phyloP scores from a whole-genome alignment of 2,329 filamentous ascomycete species.

The Aspergillus ochraceus region DNA sequence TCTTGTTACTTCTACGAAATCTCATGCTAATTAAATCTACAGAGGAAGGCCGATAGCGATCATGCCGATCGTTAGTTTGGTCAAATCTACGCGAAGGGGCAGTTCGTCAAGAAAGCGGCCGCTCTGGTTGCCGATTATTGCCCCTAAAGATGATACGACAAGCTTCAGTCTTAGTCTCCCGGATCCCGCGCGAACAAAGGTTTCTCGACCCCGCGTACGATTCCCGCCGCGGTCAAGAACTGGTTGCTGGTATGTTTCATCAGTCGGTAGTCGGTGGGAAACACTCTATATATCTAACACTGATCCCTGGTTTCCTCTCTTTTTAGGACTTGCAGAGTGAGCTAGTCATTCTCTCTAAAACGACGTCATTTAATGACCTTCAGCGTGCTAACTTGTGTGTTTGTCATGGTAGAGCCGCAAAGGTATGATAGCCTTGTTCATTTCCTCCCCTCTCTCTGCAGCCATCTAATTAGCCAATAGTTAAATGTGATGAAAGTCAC shows the following conservation, averaged over 20 bases:
- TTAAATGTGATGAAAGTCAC: constrained; percentile 59
- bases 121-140: constrained; percentile 44
- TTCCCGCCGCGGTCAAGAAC: constrained; percentile 55
- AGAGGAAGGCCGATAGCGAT: constrained; percentile 13
- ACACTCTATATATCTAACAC: not conserved
- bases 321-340: constrained; percentile 45
- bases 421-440: constrained; percentile 28
- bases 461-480: constrained; percentile 23
- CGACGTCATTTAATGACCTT: not conserved
- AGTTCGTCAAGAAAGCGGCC: constrained; percentile 39
- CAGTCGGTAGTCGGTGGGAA: not conserved
- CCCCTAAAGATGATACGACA: constrained; percentile 43
- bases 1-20: not conserved
- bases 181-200: constrained; percentile 32
- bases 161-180: constrained; percentile 7
- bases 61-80: constrained; percentile 36
- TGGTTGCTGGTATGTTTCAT: constrained; percentile 50
- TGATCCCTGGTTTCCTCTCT: constrained; percentile 12
- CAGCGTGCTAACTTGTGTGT: constrained; percentile 13
- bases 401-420: constrained; percentile 38
- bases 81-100: constrained; percentile 39
- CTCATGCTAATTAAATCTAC: not conserved
- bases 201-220: constrained; percentile 44
- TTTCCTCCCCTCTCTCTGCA: not conserved
- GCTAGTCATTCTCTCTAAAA: constrained; percentile 14